phyloP scores from a whole-genome alignment of 495 filamentous ascomycete species.

The Parathielavia hyrcaniae region DNA sequence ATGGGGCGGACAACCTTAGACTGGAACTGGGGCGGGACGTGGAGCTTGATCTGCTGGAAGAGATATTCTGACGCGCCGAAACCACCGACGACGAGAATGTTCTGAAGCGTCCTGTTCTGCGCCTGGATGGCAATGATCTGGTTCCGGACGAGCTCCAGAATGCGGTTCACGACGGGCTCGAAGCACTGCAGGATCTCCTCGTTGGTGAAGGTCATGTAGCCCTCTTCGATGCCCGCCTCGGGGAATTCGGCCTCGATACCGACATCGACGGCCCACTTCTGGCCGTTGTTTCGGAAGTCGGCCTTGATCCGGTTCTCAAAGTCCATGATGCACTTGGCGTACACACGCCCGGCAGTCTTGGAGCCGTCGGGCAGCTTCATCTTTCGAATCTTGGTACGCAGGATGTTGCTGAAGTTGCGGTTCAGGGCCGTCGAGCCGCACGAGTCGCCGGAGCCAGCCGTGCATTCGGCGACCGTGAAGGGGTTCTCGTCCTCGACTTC shows the following conservation, averaged over 20 bases:
- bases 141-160: conserved; percentile 66
- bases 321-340: conserved; percentile 76
- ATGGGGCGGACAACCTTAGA: conserved; percentile 71
- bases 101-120: conserved; percentile 64
- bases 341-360: conserved; percentile 66
- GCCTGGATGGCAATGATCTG: conserved; percentile 76
- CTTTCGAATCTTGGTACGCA: conserved; percentile 68
- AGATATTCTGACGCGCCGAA: conserved; percentile 73
- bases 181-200: conserved; percentile 75
- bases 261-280: conserved; percentile 72
- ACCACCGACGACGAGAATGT: conserved; percentile 67
- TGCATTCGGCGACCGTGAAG: conserved; percentile 69
- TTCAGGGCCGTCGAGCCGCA: conserved; percentile 69
- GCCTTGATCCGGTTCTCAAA: conserved; percentile 76
- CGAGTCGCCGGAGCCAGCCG: conserved; percentile 67
- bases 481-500: conserved; percentile 71
- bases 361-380: conserved; percentile 73
- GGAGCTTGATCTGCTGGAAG: conserved; percentile 77
- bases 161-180: conserved; percentile 68
- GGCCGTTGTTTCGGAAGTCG: conserved; percentile 73
- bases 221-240: conserved; percentile 69
- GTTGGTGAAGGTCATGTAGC: conserved; percentile 78
- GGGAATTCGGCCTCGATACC: conserved; percentile 73
- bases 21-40: conserved; percentile 73
- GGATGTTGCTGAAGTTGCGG: conserved; percentile 69